These are phyloP conservation scores for Botrytis squamosa DNA, from an alignment of 2,329 filamentous ascomycete species.

Conservation along the genomic window DNA sequence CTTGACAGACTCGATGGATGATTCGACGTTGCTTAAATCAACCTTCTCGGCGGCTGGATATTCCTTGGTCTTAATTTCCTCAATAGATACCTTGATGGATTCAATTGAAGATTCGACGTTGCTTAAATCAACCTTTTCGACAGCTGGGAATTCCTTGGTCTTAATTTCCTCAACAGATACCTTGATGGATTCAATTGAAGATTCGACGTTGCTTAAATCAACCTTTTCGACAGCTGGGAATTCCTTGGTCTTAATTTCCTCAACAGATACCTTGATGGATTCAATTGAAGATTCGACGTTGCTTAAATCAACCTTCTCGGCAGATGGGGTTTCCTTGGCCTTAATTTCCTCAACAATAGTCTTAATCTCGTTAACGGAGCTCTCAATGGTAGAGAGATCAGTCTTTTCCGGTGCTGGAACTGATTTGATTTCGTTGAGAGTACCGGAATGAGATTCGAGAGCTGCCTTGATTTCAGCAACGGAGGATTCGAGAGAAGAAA, in stretches of 20 bases:
- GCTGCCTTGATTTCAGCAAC: constrained; percentile 18
- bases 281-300: constrained; percentile 22
- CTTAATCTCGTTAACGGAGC: constrained; percentile 21
- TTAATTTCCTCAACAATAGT: constrained; percentile 27
- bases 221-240: constrained; percentile 25
- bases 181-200: constrained; percentile 23
- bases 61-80: too few relatives aligned
- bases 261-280: constrained; percentile 20
- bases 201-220: constrained; percentile 28
- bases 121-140: constrained; percentile 6
- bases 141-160: constrained; percentile 17
- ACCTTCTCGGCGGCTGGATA: constrained; percentile 9
- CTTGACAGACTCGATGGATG: constrained; percentile 14
- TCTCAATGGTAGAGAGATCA: constrained; percentile 27
- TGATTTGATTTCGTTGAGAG: constrained; percentile 25
- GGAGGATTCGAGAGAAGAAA: constrained; percentile 24
- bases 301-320: constrained; percentile 27
- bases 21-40: constrained; percentile 24
- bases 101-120: too few relatives aligned
- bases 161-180: constrained; percentile 29
- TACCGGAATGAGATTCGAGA: constrained; percentile 22
- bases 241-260: constrained; percentile 29
- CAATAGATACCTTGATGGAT: too few relatives aligned
- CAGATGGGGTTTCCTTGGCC: constrained; percentile 21
- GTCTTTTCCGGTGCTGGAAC: constrained; percentile 23